Evolutionary conservation across 2,329 filamentous ascomycete genomes (phyloP), one percentile per base, ranked within the genome.

Genomic region (Talaromyces atroroseus): DNA sequence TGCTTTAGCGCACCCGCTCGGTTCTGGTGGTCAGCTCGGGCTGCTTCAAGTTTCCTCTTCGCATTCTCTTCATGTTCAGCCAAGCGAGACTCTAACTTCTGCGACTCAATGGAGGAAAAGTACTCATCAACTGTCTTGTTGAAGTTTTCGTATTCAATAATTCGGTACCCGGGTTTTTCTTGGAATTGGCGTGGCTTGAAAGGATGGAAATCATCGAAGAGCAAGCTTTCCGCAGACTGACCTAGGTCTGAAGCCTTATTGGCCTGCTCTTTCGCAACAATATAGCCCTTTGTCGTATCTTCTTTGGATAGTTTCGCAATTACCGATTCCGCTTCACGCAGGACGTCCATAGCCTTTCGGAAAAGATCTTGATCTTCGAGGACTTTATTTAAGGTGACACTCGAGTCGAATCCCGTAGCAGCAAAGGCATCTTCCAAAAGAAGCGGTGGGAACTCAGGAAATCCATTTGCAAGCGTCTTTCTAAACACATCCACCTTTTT

Each of bases 71-170:
- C 91, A 49, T 87, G 84, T 70, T 97, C 92, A 3, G 84, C 84
- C 4, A 97, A 75, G 53, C 85, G 82, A 1, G 90, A 95, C 70
- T 95, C 88, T 1, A 97, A 79, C 68, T 90, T 95, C 69, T 96
- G 92, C 0, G 92, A 90, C 73, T 99, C 94, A 24, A 97, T 83
- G 0, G 92, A 97, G 0, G 94, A 97, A 71, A 95, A 97, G 76
- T 96, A 99, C 63, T 96, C 90, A 68, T 99, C 94, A 0, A 96
- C 91, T 0, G 91, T 94, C 67, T 88, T 88, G 71, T 96, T 96
- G 77, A 95, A 97, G 10, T 86, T 88, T 6, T 90, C 82, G 62
- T 92, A 91, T 54, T 89, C 83, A 12, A 97, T 67, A 16, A 95
- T 83, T 2, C 83, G 81, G 23, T 86, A 82, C 0, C 79, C 75